phyloP scores from a whole-genome alignment of 768 basidiomycete genomes.

The Lentinula raphanica region DNA sequence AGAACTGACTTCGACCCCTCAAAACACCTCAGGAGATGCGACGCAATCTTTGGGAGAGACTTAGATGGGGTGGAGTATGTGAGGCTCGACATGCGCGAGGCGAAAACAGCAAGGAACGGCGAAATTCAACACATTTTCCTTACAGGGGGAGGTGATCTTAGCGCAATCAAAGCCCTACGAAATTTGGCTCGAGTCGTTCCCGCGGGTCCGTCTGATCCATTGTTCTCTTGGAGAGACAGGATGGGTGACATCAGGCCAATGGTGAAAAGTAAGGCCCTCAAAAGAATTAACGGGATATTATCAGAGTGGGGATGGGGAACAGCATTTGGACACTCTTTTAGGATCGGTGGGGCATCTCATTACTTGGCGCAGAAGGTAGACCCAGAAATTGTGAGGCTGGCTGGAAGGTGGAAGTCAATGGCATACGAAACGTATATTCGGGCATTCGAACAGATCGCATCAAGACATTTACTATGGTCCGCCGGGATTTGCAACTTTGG shows the following conservation, averaged over 20 bases:
- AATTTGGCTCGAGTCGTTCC: constrained; percentile 20
- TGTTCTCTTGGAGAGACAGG: too few relatives aligned
- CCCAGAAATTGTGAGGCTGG: constrained; percentile 18
- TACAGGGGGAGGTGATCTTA: too few relatives aligned
- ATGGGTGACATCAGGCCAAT: constrained; percentile 17
- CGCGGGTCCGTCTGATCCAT: too few relatives aligned
- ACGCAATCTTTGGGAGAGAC: constrained; percentile 19
- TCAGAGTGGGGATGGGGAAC: constrained; percentile 14
- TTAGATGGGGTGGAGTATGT: constrained; percentile 17
- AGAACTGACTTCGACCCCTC: constrained; percentile 14
- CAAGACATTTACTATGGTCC: too few relatives aligned
- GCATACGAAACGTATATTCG: constrained; percentile 22
- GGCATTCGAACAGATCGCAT: constrained; percentile 18
- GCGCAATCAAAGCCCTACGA: constrained; percentile 24
- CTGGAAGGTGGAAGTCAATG: constrained; percentile 22
- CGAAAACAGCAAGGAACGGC: too few relatives aligned
- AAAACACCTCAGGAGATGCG: constrained; percentile 20
- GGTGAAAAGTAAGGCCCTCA: constrained; percentile 12
- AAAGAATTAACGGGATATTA: constrained; percentile 15
- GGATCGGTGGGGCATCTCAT: constrained; percentile 24
- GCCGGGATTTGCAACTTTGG: too few relatives aligned
- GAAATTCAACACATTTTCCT: too few relatives aligned
- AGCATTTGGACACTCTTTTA: constrained; percentile 24
- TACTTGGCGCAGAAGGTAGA: constrained; percentile 14
- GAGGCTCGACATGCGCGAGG: too few relatives aligned